phyloP scores from a whole-genome alignment of 2,329 filamentous ascomycete genomes.

The Aureobasidium sp. region DNA sequence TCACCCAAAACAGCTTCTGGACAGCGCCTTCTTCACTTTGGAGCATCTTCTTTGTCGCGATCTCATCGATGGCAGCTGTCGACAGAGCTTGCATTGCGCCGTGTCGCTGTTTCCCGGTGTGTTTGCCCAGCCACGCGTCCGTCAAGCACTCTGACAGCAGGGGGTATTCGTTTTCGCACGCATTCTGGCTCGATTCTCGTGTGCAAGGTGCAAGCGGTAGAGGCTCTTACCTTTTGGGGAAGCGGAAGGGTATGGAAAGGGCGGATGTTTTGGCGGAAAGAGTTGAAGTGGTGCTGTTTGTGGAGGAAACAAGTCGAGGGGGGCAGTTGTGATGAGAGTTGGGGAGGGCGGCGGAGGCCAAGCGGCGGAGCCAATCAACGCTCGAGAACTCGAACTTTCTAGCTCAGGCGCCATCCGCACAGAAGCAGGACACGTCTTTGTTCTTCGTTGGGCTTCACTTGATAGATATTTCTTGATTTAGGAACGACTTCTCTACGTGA shows the following conservation, averaged over 20 bases:
- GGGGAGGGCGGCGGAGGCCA: not conserved
- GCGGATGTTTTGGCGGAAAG: not conserved
- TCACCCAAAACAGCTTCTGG: not conserved
- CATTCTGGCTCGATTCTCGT: not conserved
- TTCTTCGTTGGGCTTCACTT: constrained; percentile 3
- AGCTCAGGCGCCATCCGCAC: not conserved
- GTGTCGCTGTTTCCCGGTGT: not conserved
- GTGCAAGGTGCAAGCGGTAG: not conserved
- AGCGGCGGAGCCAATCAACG: not conserved
- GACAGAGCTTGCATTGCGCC: not conserved
- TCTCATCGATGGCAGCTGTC: not conserved
- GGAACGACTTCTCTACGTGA: not conserved
- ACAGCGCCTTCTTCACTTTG: not conserved
- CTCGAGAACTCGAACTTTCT: constrained; percentile 5
- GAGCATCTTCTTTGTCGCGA: not conserved
- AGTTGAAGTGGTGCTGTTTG: not conserved
- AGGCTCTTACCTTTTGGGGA: constrained; percentile 6
- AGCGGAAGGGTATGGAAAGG: not conserved
- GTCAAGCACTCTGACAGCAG: constrained; percentile 4
- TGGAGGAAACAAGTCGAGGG: constrained; percentile 7
- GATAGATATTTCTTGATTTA: not conserved
- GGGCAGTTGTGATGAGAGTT: constrained; percentile 5
- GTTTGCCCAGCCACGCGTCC: constrained; percentile 11
- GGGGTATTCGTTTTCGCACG: not conserved
- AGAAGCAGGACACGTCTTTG: constrained; percentile 8